Conservation (phyloP, 164 flowering plant genomes). For the Magnolia sinica region DNA sequence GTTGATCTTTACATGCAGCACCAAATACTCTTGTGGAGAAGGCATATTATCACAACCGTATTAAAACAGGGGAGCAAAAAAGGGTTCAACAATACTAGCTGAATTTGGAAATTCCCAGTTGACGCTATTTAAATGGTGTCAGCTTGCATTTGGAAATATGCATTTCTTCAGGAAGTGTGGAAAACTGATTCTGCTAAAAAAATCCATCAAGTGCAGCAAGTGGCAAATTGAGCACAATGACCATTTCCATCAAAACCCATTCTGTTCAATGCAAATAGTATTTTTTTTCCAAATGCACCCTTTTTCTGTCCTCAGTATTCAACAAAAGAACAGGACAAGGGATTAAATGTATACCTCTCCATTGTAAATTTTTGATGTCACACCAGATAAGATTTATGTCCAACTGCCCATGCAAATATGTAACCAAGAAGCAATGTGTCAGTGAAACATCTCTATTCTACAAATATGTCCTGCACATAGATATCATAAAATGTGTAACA, state of each 20-base stretch:
- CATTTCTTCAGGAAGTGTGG: background rate
- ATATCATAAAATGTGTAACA: background rate
- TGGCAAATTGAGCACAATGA: background rate
- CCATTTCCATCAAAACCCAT: background rate
- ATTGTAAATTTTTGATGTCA: slow-evolving; percentile 54
- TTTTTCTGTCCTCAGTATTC: background rate
- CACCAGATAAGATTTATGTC: slow-evolving; percentile 72
- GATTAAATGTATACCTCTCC: slow-evolving; percentile 50
- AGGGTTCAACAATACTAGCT: background rate
- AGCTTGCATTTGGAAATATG: too few relatives aligned
- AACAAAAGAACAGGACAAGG: background rate
- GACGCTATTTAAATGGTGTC: background rate
- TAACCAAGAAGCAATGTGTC: slow-evolving; percentile 15
- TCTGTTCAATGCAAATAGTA: background rate
- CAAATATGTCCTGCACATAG: background rate
- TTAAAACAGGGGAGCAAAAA: background rate
- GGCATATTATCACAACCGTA: background rate
- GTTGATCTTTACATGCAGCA: background rate
- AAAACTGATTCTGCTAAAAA: background rate
- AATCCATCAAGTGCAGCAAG: background rate
- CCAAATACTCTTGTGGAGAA: too few relatives aligned
- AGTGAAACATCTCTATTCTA: slow-evolving; percentile 4
- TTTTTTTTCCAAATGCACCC: background rate
- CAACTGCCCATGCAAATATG: slow-evolving; percentile 45
- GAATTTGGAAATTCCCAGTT: background rate